These are phyloP conservation scores for Onygenales sp. DNA, from an alignment of 2,329 filamentous ascomycete species.

Conservation along the genomic window DNA sequence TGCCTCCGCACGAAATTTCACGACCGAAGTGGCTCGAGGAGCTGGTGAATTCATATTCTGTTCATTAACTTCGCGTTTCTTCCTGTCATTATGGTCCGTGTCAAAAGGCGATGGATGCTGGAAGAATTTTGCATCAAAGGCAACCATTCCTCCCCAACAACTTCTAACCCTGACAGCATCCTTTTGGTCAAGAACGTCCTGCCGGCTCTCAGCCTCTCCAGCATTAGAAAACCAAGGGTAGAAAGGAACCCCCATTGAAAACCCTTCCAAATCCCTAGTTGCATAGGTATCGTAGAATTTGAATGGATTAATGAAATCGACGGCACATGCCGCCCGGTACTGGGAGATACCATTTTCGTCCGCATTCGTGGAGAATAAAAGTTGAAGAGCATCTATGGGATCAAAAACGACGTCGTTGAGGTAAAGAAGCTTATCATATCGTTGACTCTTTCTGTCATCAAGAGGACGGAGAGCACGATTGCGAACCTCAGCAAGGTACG, in stretches of 20 bases:
- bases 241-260: slow-evolving; percentile 58
- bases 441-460: slow-evolving; percentile 32
- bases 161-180: slow-evolving; percentile 58
- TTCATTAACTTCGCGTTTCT: slow-evolving; percentile 5
- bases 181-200: slow-evolving; percentile 51
- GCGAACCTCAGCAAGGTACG: slow-evolving; percentile 62
- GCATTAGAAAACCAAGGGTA: slow-evolving; percentile 59
- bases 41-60: slow-evolving; percentile 8
- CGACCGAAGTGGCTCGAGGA: slow-evolving; percentile 28
- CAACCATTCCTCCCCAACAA: slow-evolving; percentile 69
- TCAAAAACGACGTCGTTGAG: slow-evolving; percentile 60
- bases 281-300: slow-evolving; percentile 73
- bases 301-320: slow-evolving; percentile 66
- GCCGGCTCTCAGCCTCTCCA: slow-evolving; percentile 44
- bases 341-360: slow-evolving; percentile 42
- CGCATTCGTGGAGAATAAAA: slow-evolving; percentile 53
- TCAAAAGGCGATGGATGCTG: slow-evolving; percentile 15
- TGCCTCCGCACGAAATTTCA: slow-evolving; percentile 49
- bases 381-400: slow-evolving; percentile 48
- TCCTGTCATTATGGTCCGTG: background rate
- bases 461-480: slow-evolving; percentile 61
- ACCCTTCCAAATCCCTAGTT: slow-evolving; percentile 60
- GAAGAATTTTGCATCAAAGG: slow-evolving; percentile 39
- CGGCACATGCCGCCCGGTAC: slow-evolving; percentile 62
- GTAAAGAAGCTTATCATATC: slow-evolving; percentile 50